phyloP scores from a whole-genome alignment of 768 basidiomycete genomes.

The Suillus alpinus region DNA sequence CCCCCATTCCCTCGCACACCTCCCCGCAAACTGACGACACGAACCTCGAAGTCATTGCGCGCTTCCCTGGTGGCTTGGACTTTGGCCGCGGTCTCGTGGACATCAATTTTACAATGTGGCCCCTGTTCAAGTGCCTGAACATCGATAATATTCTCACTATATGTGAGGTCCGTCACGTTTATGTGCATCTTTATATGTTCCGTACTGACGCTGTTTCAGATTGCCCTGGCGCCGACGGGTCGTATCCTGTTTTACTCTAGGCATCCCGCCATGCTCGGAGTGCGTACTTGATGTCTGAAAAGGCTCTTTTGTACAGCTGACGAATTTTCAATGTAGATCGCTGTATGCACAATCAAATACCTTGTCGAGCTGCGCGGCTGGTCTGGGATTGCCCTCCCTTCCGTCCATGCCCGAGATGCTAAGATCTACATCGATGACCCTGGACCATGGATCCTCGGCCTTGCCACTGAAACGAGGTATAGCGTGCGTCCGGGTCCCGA shows the following conservation, averaged over 20 bases:
- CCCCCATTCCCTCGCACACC: conserved; percentile 41
- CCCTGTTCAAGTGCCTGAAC: conserved; percentile 88
- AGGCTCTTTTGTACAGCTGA: neutral
- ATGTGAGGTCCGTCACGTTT: conserved; percentile 61
- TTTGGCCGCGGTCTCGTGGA: conserved; percentile 89
- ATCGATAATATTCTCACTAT: conserved; percentile 92
- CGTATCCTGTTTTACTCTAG: conserved; percentile 85
- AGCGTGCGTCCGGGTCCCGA: conserved; percentile 73
- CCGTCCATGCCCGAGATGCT: conserved; percentile 86
- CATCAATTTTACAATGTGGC: conserved; percentile 97
- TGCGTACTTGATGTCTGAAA: conserved; percentile 28
- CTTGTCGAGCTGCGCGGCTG: conserved; percentile 91
- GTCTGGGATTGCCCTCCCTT: conserved; percentile 81
- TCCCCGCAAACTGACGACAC: conserved; percentile 34
- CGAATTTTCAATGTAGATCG: conserved; percentile 47
- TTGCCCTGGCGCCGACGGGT: conserved; percentile 85
- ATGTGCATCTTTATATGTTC: neutral
- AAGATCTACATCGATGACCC: conserved; percentile 95
- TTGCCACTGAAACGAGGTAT: conserved; percentile 83
- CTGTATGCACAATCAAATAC: conserved; percentile 88
- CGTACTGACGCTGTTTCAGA: conserved; percentile 37
- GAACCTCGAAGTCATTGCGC: conserved; percentile 77
- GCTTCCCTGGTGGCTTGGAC: conserved; percentile 91
- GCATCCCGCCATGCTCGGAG: conserved; percentile 89
- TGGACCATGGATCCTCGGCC: conserved; percentile 93